Evolutionary conservation across 768 basidiomycete genomes (phyloP).

Genomic region (Hericium alpestre): DNA sequence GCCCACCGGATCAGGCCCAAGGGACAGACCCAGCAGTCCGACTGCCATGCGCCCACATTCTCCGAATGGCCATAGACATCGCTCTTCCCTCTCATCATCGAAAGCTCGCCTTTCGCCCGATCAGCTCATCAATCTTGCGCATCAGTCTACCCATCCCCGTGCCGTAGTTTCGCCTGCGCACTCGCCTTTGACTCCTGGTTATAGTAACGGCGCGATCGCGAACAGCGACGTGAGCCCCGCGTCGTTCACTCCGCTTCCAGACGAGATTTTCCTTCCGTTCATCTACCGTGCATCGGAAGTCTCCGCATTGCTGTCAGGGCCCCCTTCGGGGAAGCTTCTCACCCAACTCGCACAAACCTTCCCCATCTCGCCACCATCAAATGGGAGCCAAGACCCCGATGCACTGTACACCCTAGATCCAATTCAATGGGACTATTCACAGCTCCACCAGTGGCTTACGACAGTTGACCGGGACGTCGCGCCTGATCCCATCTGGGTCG

Average conservation of each 20-base stretch:
- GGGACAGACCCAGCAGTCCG: slow-evolving; percentile 21
- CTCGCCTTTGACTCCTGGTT: slow-evolving; percentile 1
- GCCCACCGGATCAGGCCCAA: slow-evolving; percentile 15
- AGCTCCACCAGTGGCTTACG: slow-evolving; percentile 62
- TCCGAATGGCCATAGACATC: slow-evolving; percentile 27
- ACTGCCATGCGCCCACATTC: slow-evolving; percentile 19
- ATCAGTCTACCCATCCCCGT: slow-evolving; percentile 40
- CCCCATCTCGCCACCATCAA: slow-evolving; percentile 5
- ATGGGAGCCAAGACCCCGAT: slow-evolving; percentile 19
- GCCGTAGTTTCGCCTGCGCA: slow-evolving; percentile 19
- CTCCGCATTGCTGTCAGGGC: slow-evolving; percentile 45
- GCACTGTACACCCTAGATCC: slow-evolving; percentile 39
- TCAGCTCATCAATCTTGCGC: slow-evolving; percentile 66
- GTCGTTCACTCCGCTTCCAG: slow-evolving; percentile 66
- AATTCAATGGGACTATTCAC: slow-evolving; percentile 57
- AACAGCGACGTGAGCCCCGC: slow-evolving; percentile 25
- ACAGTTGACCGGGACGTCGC: slow-evolving; percentile 49
- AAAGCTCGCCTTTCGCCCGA: slow-evolving; percentile 44
- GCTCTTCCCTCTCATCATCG: slow-evolving; percentile 30
- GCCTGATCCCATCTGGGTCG: slow-evolving; percentile 65
- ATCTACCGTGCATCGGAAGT: slow-evolving; percentile 77
- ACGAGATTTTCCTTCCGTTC: slow-evolving; percentile 76
- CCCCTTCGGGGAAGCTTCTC: slow-evolving; percentile 61
- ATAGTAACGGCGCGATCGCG: background rate
- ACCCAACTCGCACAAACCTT: slow-evolving; percentile 67